phyloP scores from a whole-genome alignment of 2,329 filamentous ascomycete genomes.

The Tolypocladium ophioglossoides region DNA sequence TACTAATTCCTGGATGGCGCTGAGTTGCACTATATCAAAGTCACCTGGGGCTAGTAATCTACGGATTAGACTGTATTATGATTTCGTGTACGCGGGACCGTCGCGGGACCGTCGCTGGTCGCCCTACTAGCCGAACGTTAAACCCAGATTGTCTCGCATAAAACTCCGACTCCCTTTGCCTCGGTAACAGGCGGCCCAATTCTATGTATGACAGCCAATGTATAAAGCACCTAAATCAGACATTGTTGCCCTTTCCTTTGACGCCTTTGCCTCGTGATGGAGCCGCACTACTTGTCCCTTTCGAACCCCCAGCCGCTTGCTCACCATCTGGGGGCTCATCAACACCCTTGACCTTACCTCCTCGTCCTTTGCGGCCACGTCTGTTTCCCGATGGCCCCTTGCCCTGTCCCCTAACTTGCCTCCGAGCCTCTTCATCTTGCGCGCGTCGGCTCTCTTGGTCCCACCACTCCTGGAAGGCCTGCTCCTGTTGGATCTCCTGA shows the following conservation, averaged over 20 bases:
- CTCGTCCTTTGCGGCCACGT: conserved; percentile 16
- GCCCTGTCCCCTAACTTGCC: conserved; percentile 29
- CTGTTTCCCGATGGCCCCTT: conserved; percentile 19
- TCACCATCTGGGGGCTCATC: conserved; percentile 8
- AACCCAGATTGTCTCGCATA: neutral
- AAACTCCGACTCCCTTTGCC: neutral
- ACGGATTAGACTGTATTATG: neutral
- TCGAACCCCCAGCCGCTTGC: conserved; percentile 7
- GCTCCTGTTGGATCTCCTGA: conserved; percentile 92
- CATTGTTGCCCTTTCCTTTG: conserved; percentile 3
- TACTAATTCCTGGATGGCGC: neutral
- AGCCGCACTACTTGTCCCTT: conserved; percentile 1
- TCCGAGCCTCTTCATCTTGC: conserved; percentile 48
- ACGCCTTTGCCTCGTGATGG: conserved; percentile 3
- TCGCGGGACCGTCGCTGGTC: too few species aligned
- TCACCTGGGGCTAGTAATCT: neutral
- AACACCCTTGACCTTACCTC: conserved; percentile 15
- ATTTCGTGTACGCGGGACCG: neutral
- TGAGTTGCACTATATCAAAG: neutral
- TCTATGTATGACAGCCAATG: neutral
- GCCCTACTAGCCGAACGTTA: neutral
- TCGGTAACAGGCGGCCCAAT: neutral
- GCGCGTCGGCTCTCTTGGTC: conserved; percentile 69
- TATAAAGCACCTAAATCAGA: neutral
- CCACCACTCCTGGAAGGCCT: conserved; percentile 97